A percentile compares a stretch with the other conserved stretches of the same genome.
These are phyloP conservation scores for Cornus kousa DNA, from an alignment of 148 eudicot genomes.

Conservation along the genomic window DNA sequence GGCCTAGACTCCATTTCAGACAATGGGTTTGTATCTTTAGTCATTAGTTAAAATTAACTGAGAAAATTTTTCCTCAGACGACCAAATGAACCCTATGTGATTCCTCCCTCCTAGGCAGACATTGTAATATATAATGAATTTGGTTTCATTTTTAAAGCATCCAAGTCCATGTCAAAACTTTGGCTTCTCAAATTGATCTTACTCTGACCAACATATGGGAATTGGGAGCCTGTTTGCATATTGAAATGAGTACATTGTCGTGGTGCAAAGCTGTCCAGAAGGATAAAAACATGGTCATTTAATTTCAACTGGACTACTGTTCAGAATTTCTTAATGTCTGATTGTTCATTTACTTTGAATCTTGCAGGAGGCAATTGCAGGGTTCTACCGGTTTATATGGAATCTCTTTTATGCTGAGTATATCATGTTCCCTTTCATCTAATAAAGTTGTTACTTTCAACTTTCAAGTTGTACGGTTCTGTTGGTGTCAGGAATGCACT, in stretches of 20 bases:
- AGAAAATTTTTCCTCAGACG: too few relatives aligned
- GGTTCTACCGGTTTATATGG: conserved; percentile 88
- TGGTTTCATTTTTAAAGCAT: not conserved
- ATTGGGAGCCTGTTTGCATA: not conserved
- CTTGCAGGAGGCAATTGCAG: conserved; percentile 92
- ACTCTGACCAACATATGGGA: not conserved
- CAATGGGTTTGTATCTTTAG: too few relatives aligned
- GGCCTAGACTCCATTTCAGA: too few relatives aligned
- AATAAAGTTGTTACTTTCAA: not conserved
- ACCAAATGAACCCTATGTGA: too few relatives aligned
- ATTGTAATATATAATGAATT: not conserved
- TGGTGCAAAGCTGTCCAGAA: not conserved
- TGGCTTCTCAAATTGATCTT: not conserved
- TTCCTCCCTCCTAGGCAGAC: not conserved
- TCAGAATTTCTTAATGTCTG: not conserved
- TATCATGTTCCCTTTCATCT: conserved; percentile 74
- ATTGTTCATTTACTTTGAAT: conserved; percentile 2
- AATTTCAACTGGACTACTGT: not conserved
- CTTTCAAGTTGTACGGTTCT: not conserved
- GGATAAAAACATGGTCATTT: not conserved
- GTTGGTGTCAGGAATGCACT: conserved; percentile 11
- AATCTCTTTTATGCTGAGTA: conserved; percentile 92
- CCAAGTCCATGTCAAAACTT: not conserved
- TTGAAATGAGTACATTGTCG: not conserved
- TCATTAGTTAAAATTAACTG: too few relatives aligned